A percentile compares a stretch with the other conserved stretches of the same genome.
Evolutionary conservation across 2,329 filamentous ascomycete species (phyloP).

Genomic region (Knufia fluminis): DNA sequence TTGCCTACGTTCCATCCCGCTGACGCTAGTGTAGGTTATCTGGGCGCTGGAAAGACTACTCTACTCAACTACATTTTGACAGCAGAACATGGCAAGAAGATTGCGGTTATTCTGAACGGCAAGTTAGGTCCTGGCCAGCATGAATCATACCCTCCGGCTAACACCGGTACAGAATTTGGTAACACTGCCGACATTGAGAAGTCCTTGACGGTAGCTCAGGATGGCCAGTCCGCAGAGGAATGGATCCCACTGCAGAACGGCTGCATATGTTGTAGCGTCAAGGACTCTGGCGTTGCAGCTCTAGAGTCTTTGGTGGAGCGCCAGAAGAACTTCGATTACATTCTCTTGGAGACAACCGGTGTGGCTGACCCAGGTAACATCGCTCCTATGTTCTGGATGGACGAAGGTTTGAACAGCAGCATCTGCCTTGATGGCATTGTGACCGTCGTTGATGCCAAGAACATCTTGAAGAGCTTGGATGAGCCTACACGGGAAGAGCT

Average conservation of each 20-base stretch:
- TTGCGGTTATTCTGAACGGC: constrained; percentile 95
- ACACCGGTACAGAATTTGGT: constrained; percentile 55
- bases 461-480: constrained; percentile 73
- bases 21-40: constrained; percentile 56
- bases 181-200: constrained; percentile 92
- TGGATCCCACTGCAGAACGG: constrained; percentile 96
- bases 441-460: constrained; percentile 90
- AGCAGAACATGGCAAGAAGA: constrained; percentile 91
- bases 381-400: constrained; percentile 93
- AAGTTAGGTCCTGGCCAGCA: constrained; percentile 24
- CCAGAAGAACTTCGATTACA: constrained; percentile 91
- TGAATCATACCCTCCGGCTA: background rate
- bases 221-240: constrained; percentile 73
- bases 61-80: constrained; percentile 92
- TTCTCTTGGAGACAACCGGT: constrained; percentile 90
- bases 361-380: constrained; percentile 93
- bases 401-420: constrained; percentile 85
- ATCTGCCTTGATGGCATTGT: constrained; percentile 97
- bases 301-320: constrained; percentile 95
- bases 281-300: constrained; percentile 88
- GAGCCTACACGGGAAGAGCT: constrained; percentile 44
- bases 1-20: background rate
- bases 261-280: constrained; percentile 96
- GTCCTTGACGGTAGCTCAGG: constrained; percentile 80
- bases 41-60: constrained; percentile 93